Evolutionary conservation across 768 basidiomycete genomes (phyloP).

Genomic region (Lactarius psammicola): DNA sequence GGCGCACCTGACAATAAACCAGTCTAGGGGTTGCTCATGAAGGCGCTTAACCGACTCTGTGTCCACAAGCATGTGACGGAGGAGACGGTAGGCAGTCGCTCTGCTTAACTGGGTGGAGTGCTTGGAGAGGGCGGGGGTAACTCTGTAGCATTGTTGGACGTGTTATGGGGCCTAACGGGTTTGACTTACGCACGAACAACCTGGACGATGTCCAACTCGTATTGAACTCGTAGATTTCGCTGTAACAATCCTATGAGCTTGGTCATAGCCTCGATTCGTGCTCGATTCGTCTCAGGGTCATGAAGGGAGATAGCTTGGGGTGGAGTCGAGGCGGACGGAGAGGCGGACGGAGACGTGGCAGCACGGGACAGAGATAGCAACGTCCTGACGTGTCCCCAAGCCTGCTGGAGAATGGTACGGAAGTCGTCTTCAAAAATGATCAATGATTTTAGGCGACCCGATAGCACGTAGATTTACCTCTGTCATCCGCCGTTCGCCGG

Average conservation of each 20-base stretch:
- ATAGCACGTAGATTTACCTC: conserved; percentile 13
- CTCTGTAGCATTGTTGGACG: conserved; percentile 44
- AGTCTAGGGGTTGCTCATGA: conserved; percentile 67
- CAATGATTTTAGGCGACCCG: neutral
- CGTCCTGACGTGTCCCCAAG: conserved; percentile 55
- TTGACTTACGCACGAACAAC: conserved; percentile 71
- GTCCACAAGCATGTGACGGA: conserved; percentile 78
- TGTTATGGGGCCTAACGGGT: conserved; percentile 3
- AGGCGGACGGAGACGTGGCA: conserved; percentile 35
- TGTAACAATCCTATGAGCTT: conserved; percentile 64
- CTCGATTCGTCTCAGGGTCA: conserved; percentile 44
- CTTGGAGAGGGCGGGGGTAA: conserved; percentile 79
- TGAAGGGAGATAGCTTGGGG: conserved; percentile 40
- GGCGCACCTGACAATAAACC: conserved; percentile 84
- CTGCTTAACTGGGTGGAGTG: conserved; percentile 67
- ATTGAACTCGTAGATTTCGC: conserved; percentile 70
- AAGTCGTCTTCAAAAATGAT: conserved; percentile 58
- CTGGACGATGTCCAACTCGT: conserved; percentile 67
- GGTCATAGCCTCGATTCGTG: conserved; percentile 61
- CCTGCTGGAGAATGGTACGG: conserved; percentile 66
- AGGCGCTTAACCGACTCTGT: conserved; percentile 64
- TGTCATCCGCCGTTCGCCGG: conserved; percentile 26
- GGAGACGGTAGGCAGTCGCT: conserved; percentile 77
- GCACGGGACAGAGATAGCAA: conserved; percentile 48
- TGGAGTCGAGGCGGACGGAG: conserved; percentile 38